Evolutionary conservation across 352 stramenopile genomes (phyloP).

Genomic region (Phytophthora tentaculata): DNA sequence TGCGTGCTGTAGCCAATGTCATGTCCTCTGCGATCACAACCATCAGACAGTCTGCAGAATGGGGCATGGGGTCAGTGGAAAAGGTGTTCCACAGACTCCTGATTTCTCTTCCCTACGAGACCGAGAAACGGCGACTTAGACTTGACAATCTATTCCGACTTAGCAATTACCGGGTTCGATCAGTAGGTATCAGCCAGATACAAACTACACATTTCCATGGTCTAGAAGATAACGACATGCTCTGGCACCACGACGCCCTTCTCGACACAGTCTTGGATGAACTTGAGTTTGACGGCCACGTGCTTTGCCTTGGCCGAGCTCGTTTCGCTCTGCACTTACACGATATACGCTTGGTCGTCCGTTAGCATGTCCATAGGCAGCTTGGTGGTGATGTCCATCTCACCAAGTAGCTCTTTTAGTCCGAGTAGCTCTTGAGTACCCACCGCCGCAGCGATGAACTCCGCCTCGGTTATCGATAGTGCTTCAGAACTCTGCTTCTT

Average conservation of each 20-base stretch:
- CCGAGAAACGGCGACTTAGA: too few species aligned
- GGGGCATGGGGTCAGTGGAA: too few species aligned
- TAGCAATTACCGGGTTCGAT: too few species aligned
- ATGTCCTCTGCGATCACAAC: too few species aligned
- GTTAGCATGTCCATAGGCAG: background rate
- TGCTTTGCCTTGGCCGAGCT: constrained; percentile 2
- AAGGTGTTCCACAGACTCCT: too few species aligned
- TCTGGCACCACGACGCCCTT: background rate
- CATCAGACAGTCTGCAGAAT: too few species aligned
- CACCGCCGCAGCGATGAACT: background rate
- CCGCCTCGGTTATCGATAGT: background rate
- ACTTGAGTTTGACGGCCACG: constrained; percentile 1
- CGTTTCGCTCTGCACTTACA: background rate
- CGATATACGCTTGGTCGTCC: background rate
- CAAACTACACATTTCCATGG: too few species aligned
- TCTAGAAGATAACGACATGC: too few species aligned
- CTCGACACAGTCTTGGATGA: background rate
- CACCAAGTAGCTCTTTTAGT: background rate
- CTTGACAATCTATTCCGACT: too few species aligned
- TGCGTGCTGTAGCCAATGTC: too few species aligned
- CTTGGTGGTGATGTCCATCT: background rate
- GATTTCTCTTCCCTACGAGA: too few species aligned
- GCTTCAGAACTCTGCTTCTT: background rate
- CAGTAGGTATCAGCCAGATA: too few species aligned
- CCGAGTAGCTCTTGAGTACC: background rate